Evolutionary conservation across 805 yeast species (phyloP), one percentile per base, ranked within the genome.

Genomic region (Wickerhamomyces mucosus): DNA sequence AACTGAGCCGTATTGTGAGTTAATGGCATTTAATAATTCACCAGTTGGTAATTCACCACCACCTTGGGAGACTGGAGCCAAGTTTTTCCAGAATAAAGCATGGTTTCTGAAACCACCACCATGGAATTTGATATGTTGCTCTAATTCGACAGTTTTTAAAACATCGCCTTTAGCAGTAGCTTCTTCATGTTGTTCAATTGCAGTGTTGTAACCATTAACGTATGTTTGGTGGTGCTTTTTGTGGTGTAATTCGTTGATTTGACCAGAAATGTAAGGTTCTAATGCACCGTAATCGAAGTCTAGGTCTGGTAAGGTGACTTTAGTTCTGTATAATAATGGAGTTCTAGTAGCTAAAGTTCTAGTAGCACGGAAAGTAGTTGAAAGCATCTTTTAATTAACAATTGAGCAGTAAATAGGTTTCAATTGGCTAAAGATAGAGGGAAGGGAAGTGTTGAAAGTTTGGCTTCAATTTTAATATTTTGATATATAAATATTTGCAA

Each of bases 31-130:
- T 32, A 65, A 72, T 21, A 85, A 61, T 4, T 68, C 67, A 22
- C 83, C 69, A 27, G 71, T 67, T 27, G 67, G 62, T 21, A 63
- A 56, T 46, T 66, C 67, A 52, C 95, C 96, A 51, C 96, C 95
- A 36, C 84, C 83, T 37, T 65, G 64, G 33, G 71, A 67, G 29
- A 55, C 59, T 23, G 96, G 95, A 15, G 94, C 80, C 53, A 85
- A 66, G 63, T 78, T 81, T 59, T 80, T 79, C 94, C 94, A 85
- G 71, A 81, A 85, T 43, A 85, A 62, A 43, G 75, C 65, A 63
- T 85, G 96, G 74, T 85, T 85, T 52, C 78, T 64, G 65, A 66
- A 82, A 19, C 96, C 96, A 56, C 96, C 96, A 46, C 92, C 92
- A 58, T 85, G 88, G 75, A 85, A 85, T 55, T 82, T 85, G 65